Percentiles rank a stretch among this genome's conserved stretches.
Conservation (phyloP, 2,329 filamentous ascomycete species). For the Hymenoscyphus infarciens region DNA sequence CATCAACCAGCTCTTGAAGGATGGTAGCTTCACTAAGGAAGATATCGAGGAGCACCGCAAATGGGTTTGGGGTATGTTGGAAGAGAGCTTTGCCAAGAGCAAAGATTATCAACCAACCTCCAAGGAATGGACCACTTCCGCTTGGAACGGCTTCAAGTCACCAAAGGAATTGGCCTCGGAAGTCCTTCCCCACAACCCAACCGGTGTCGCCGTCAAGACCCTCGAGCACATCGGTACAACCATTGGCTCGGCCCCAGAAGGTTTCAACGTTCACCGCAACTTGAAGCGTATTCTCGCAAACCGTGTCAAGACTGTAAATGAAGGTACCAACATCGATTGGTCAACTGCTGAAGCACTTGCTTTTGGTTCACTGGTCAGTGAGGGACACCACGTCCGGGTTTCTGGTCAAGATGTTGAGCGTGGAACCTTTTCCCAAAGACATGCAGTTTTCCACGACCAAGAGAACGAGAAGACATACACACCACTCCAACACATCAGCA, state of each 20-base stretch:
- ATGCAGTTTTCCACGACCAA: slow-evolving; percentile 96
- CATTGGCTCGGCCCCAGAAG: slow-evolving; percentile 76
- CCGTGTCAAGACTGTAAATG: slow-evolving; percentile 85
- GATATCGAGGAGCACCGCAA: slow-evolving; percentile 99
- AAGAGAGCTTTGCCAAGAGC: slow-evolving; percentile 94
- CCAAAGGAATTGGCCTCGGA: slow-evolving; percentile 96
- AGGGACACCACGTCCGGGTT: slow-evolving; percentile 95
- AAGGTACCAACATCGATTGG: slow-evolving; percentile 96
- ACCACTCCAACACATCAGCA: slow-evolving; percentile 81
- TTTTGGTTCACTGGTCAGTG: slow-evolving; percentile 84
- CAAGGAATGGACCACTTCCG: slow-evolving; percentile 97
- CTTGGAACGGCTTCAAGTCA: slow-evolving; percentile 99
- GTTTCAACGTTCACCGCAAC: slow-evolving; percentile 88
- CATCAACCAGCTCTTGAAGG: slow-evolving; percentile 81
- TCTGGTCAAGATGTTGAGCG: slow-evolving; percentile 99
- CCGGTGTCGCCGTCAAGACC: slow-evolving; percentile 68
- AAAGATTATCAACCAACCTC: slow-evolving; percentile 96
- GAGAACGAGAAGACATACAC: slow-evolving; percentile 91
- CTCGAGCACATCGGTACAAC: slow-evolving; percentile 78
- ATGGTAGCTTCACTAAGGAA: slow-evolving; percentile 94
- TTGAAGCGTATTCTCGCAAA: slow-evolving; percentile 90
- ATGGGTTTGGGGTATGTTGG: slow-evolving; percentile 99
- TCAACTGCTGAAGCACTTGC: slow-evolving; percentile 93
- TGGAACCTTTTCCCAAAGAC: slow-evolving; percentile 98
- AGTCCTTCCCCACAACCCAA: slow-evolving; percentile 86